These are phyloP conservation scores for Geotrichum aggregatum DNA, from an alignment of 1,139 yeast species.

Conservation along the genomic window DNA sequence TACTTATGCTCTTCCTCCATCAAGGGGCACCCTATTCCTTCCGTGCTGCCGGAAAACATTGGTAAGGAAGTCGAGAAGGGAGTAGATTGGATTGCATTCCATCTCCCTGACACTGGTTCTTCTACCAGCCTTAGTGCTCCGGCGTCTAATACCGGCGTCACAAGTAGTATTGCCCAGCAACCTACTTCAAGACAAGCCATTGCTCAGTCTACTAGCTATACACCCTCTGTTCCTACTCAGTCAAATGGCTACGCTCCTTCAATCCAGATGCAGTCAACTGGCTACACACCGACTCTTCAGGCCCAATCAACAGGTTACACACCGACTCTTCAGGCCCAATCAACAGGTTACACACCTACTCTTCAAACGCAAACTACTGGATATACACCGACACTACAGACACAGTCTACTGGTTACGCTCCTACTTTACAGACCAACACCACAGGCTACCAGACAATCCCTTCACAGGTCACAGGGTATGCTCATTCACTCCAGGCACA, in stretches of 20 bases:
- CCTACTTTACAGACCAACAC: slow-evolving; percentile 24
- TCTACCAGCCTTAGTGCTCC: slow-evolving; percentile 18
- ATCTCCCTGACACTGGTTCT: slow-evolving; percentile 58
- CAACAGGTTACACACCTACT: slow-evolving; percentile 38
- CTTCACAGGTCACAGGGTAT: slow-evolving; percentile 42
- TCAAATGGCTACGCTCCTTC: slow-evolving; percentile 35
- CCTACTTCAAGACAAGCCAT: slow-evolving; percentile 41
- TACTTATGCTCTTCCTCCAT: slow-evolving; percentile 77
- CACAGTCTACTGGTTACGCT: slow-evolving; percentile 41
- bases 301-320: slow-evolving; percentile 36
- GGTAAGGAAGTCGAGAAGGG: slow-evolving; percentile 79
- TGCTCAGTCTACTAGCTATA: slow-evolving; percentile 30
- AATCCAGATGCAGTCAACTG: slow-evolving; percentile 28
- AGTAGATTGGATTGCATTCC: slow-evolving; percentile 82
- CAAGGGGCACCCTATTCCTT: slow-evolving; percentile 75
- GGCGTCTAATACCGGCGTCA: neutral
- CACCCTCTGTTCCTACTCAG: slow-evolving; percentile 41
- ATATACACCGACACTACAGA: slow-evolving; percentile 30
- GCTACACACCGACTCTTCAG: slow-evolving; percentile 19
- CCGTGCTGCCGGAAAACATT: slow-evolving; percentile 63
- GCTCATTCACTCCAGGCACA: slow-evolving; percentile 38
- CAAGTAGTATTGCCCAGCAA: slow-evolving; percentile 6
- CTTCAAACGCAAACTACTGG: slow-evolving; percentile 41
- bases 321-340: slow-evolving; percentile 42
- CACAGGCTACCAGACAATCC: slow-evolving; percentile 29